Conservation (phyloP, 2,329 filamentous ascomycete genomes). For the Didymella lethalis region DNA sequence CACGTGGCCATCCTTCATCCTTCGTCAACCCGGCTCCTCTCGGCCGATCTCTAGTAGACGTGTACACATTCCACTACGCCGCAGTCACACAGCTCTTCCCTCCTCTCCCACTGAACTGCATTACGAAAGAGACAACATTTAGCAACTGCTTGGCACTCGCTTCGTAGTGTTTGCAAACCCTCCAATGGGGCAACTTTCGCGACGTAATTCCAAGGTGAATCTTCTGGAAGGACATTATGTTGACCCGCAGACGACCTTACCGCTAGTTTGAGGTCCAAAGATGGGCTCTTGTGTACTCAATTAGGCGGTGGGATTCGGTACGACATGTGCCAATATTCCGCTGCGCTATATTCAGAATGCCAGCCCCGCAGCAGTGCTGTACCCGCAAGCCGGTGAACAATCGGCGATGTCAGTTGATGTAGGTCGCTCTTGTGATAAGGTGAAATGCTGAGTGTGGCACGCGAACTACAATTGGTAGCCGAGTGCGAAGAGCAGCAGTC, state of each 20-base stretch:
- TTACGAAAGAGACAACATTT: neutral
- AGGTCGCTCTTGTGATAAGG: constrained; percentile 1
- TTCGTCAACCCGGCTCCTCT: neutral
- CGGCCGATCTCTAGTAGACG: constrained; percentile 3
- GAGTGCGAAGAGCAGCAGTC: constrained; percentile 3
- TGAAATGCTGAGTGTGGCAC: constrained; percentile 7
- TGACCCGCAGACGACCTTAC: neutral
- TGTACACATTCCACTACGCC: constrained; percentile 9
- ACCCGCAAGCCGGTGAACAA: neutral
- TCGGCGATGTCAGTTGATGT: constrained; percentile 2
- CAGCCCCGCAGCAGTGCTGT: constrained; percentile 2
- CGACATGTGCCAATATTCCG: neutral
- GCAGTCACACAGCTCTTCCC: constrained; percentile 4
- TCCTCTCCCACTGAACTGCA: neutral
- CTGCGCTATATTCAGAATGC: neutral
- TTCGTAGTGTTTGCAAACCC: neutral
- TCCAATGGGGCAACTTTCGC: constrained; percentile 10
- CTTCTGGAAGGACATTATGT: constrained; percentile 1
- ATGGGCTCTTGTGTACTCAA: neutral
- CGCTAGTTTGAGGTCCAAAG: constrained; percentile 1
- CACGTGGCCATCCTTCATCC: constrained; percentile 21
- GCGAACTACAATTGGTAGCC: neutral
- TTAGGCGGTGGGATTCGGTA: neutral
- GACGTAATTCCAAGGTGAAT: constrained; percentile 1
- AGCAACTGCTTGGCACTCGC: neutral